A percentile compares a stretch with the other conserved stretches of the same genome.
Evolutionary conservation across 768 basidiomycete genomes (phyloP).

Genomic region (Lentinus tigrinus): DNA sequence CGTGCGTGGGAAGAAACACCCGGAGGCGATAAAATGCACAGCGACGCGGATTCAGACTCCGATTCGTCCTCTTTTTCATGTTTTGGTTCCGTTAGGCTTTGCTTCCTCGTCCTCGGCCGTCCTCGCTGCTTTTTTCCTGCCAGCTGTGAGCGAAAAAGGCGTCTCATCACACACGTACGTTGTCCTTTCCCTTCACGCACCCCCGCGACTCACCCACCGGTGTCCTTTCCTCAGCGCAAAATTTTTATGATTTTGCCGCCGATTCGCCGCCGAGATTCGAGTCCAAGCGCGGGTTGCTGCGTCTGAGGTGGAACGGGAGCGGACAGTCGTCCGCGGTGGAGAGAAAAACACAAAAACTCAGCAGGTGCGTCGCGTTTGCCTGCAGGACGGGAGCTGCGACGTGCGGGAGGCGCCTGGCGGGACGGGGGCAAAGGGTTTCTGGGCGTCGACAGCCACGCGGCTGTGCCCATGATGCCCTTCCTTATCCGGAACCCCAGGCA

Average conservation of each 20-base stretch:
- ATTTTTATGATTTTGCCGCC: slow-evolving; percentile 29
- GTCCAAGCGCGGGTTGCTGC: slow-evolving; percentile 24
- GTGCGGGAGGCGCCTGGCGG: neutral
- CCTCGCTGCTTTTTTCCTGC: slow-evolving; percentile 15
- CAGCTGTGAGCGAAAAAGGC: slow-evolving; percentile 17
- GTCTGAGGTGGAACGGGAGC: slow-evolving; percentile 19
- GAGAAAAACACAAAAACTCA: slow-evolving; percentile 15
- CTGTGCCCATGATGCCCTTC: slow-evolving; percentile 17
- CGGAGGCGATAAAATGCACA: slow-evolving; percentile 4
- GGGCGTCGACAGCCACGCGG: slow-evolving; percentile 7
- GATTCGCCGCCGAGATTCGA: slow-evolving; percentile 24
- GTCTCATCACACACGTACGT: slow-evolving; percentile 4
- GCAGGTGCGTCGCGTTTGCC: slow-evolving; percentile 18
- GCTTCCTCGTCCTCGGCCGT: slow-evolving; percentile 19
- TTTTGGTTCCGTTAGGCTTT: slow-evolving; percentile 15
- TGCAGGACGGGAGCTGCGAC: neutral
- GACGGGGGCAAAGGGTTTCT: slow-evolving; percentile 22
- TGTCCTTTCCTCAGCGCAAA: slow-evolving; percentile 5
- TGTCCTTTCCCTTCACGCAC: neutral
- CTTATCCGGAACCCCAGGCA: slow-evolving; percentile 23
- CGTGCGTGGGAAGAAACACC: slow-evolving; percentile 15
- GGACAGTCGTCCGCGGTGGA: slow-evolving; percentile 20
- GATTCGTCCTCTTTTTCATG: slow-evolving; percentile 18
- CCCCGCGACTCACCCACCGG: neutral
- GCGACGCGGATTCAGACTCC: slow-evolving; percentile 10